Conservation (phyloP, 2,329 filamentous ascomycete species). For the Onygena corvina region DNA sequence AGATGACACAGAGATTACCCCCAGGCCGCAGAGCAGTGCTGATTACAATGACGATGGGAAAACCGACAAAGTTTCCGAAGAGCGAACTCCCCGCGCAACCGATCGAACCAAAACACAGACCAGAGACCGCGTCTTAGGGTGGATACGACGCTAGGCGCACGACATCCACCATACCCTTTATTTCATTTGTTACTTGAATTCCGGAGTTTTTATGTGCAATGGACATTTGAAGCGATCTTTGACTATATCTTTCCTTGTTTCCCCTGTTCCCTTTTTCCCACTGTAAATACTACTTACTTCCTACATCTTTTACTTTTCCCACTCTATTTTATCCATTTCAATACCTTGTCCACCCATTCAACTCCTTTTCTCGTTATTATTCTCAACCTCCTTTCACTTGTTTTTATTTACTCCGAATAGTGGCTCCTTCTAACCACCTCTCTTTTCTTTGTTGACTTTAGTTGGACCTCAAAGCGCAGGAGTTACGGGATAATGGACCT, state of each 20-base stretch:
- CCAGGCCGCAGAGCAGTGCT: conserved; percentile 7
- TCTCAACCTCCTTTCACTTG: background rate
- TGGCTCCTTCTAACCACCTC: conserved; percentile 8
- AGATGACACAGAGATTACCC: conserved; percentile 12
- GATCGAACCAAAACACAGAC: conserved; percentile 11
- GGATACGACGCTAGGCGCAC: conserved; percentile 13
- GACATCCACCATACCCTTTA: background rate
- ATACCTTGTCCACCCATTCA: background rate
- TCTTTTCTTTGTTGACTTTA: conserved; percentile 9
- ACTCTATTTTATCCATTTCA: background rate
- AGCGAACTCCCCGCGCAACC: conserved; percentile 12
- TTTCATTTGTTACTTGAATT: background rate
- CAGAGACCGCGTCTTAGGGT: conserved; percentile 13
- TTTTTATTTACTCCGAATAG: background rate
- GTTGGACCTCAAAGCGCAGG: conserved; percentile 4
- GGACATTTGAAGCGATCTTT: conserved; percentile 7
- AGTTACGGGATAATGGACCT: background rate
- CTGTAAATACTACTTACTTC: conserved; percentile 3
- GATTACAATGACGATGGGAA: background rate
- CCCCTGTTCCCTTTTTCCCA: background rate
- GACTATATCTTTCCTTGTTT: background rate
- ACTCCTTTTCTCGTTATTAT: background rate
- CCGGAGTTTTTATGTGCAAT: conserved; percentile 8
- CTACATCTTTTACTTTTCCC: background rate
- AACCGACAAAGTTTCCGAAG: background rate